Percentiles rank a stretch among this genome's conserved stretches.
These are phyloP conservation scores for Strobilomyces echinocephalus DNA, from an alignment of 768 basidiomycete genomes.

Conservation along the genomic window DNA sequence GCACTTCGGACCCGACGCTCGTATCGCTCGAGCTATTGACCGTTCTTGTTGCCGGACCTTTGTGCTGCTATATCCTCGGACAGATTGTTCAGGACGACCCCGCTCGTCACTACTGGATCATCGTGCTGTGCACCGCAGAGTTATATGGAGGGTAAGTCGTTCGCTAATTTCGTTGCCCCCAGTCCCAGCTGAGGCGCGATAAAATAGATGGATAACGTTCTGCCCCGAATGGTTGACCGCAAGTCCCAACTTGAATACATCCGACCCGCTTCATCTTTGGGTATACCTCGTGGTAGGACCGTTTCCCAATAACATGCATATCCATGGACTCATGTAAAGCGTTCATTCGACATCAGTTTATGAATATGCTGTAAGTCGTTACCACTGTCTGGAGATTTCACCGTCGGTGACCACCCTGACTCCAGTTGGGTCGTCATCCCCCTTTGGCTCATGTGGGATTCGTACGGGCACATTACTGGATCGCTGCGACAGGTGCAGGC, in stretches of 20 bases:
- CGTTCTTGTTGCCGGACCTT: conserved; percentile 65
- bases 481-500: conserved; percentile 46
- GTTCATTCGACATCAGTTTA: conserved; percentile 46
- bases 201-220: conserved; percentile 77
- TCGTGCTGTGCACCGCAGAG: conserved; percentile 71
- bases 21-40: conserved; percentile 83
- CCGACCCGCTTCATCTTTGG: conserved; percentile 70
- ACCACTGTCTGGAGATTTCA: neutral
- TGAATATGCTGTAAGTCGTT: conserved; percentile 67
- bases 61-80: conserved; percentile 68
- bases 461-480: conserved; percentile 64
- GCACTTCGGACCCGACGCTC: conserved; percentile 68
- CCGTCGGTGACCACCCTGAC: conserved; percentile 1
- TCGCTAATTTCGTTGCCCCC: neutral
- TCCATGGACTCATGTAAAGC: neutral
- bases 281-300: conserved; percentile 72
- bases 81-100: conserved; percentile 63
- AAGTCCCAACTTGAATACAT: conserved; percentile 65
- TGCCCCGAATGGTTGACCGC: conserved; percentile 82
- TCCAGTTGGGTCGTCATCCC: conserved; percentile 78
- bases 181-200: neutral
- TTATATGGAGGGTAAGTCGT: conserved; percentile 66
- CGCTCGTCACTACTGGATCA: conserved; percentile 61
- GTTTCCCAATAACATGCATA: neutral
- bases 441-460: conserved; percentile 70